Base-by-base conservation (phyloP, 768 basidiomycete genomes). In the Tricholoma sp. region DNA sequence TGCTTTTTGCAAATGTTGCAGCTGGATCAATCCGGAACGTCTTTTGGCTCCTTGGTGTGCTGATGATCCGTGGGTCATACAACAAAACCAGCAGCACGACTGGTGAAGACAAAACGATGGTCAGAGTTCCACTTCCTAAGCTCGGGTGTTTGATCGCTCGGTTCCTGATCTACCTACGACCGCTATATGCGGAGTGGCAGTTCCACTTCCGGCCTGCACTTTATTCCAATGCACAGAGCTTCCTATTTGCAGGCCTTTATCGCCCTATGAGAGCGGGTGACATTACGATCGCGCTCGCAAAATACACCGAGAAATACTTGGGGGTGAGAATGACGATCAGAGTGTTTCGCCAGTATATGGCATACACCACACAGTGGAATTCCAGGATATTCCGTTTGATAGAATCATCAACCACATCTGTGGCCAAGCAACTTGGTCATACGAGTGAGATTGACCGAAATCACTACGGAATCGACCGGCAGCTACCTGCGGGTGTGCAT, bases 11-110 rank as follows among this genome's bases (percentile, higher is more conserved):
- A 13, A 66, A 66, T 17, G 52, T 61, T 28, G 15, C 44, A 1
- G 63, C 60, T 0, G 65, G 65, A 4, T 31, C 56, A 7, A 57
- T 61, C 6, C 31, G 63, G 4, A 65, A 65, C 37, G 33, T 61
- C 8, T 57, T 61, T 20, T 15, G 33, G 15, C 9, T 61, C n/a
- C 53, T 59, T 33, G 20, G 52, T 11, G 10, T 39, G 4, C 44
- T 56, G 4, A 12, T 52, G 9, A n/a, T 56, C 9, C 4, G 0
- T 6, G 57, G 57, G 9, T 41, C 57, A 5, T 58, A n/a, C 6
- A 58, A 61, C 32, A 61, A 61, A 18, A 52, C 57, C 15, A 48
- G 53, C 5, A n/a, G 53, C 31, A 37, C 20, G 3, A 56, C 54
- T 33, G 53, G 44, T 17, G 32, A 20, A 1, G 57, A 61, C 41